phyloP scores from a whole-genome alignment of 1,139 yeast genomes.

The Diutina siamensis region DNA sequence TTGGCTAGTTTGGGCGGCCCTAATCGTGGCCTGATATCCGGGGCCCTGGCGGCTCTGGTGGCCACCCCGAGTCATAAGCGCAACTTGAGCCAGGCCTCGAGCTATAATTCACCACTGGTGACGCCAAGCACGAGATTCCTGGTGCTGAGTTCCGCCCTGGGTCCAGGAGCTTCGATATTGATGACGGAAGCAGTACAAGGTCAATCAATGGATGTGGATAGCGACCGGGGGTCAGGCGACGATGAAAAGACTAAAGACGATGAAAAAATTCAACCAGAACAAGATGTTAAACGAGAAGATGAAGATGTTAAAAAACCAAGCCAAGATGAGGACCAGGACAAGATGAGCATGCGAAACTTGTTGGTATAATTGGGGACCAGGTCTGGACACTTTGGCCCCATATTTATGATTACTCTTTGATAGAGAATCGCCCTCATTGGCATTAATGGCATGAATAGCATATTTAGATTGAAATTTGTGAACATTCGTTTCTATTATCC shows the following conservation, averaged over 20 bases:
- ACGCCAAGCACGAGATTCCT: slow-evolving; percentile 2
- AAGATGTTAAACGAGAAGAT: neutral
- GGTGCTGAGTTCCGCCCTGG: slow-evolving; percentile 5
- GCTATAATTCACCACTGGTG: slow-evolving; percentile 2
- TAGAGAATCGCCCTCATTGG: neutral
- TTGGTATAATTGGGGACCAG: neutral
- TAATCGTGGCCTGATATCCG: neutral
- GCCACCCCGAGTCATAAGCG: slow-evolving; percentile 2
- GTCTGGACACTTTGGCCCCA: neutral
- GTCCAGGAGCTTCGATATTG: neutral
- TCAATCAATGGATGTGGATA: slow-evolving; percentile 1
- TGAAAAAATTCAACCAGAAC: neutral
- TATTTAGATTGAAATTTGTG: neutral
- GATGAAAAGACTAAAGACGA: neutral
- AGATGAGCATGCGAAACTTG: slow-evolving; percentile 6
- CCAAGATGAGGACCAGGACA: slow-evolving; percentile 2
- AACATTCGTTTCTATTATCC: no score
- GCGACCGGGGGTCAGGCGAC: neutral
- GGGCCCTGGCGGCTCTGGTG: slow-evolving; percentile 5
- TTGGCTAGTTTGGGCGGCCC: neutral
- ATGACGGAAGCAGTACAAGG: neutral
- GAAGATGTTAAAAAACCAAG: no score
- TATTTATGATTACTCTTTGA: neutral
- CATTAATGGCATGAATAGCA: neutral
- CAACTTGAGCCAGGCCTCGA: neutral